Evolutionary conservation across 306 rosid species (phyloP), one percentile per base, ranked within the genome.

Genomic region (Castanopsis chinensis): DNA sequence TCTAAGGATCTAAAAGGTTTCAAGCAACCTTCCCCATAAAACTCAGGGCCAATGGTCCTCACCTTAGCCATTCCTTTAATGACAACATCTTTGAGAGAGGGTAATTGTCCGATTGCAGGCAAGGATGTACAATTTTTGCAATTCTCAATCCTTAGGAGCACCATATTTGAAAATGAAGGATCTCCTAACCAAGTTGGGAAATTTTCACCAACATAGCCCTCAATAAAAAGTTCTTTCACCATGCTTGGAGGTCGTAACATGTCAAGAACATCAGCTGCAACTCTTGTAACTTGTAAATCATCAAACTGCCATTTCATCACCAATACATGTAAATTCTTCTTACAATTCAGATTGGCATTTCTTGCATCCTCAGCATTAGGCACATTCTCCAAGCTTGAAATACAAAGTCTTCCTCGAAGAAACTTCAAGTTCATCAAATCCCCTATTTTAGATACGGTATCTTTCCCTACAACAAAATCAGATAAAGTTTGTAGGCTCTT

Each of bases 361-460:
- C 6, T 28, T 21, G 75, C 75, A 27, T 72, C 75, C 6, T 51
- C 18, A 4, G 20, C 21, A 41, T 20, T 14, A 43, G 0, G 43
- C 30, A 75, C 72, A 75, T 75, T 61, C 49, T 75, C 71, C n/a
- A 72, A 37, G 25, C 43, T 52, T 51, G 75, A 72, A 23, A 73
- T 28, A 59, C 15, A 25, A 32, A 72, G 17, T 52, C 13, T 72
- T 41, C 75, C 75, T 4, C 30, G 41, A 15, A 72, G 75, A 52
- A 25, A 37, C 11, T 37, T 11, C 45, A 37, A 37, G 0, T 37
- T 32, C 43, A 27, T 25, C 12, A 72, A 52, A 3, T 37, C 11
- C 11, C 45, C 45, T 37, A 37, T 37, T 37, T 37, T 37, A 37
- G 45, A 37, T 37, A 0, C 10, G 0, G 0, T 37, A 37, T 37